Evolutionary conservation across 768 basidiomycete genomes (phyloP).

Genomic region (Cystobasidium tubakii): DNA sequence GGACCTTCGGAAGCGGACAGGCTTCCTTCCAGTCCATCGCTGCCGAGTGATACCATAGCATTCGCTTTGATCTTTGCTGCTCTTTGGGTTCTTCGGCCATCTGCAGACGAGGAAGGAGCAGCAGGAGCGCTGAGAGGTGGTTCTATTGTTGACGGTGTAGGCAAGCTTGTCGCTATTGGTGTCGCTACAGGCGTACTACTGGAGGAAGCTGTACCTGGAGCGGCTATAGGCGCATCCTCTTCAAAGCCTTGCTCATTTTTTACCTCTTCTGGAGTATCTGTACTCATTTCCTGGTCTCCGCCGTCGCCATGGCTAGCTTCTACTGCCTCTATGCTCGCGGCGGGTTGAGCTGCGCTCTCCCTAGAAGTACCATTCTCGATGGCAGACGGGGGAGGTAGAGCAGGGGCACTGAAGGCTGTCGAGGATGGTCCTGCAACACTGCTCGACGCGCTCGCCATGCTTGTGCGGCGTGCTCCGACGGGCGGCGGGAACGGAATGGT

Average conservation of each 20-base stretch:
- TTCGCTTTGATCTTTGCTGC: neutral
- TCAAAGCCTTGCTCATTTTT: neutral
- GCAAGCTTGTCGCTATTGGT: neutral
- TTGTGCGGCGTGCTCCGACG: neutral
- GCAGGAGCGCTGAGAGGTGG: conserved; percentile 1
- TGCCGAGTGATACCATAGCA: neutral
- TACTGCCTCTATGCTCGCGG: neutral
- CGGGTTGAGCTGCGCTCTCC: neutral
- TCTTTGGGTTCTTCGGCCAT: neutral
- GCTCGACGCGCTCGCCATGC: conserved; percentile 3
- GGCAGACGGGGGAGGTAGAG: neutral
- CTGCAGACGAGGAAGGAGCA: neutral
- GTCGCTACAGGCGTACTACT: neutral
- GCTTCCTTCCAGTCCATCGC: neutral
- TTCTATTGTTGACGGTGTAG: neutral
- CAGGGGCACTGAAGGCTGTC: neutral
- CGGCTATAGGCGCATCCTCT: neutral
- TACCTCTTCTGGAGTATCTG: neutral
- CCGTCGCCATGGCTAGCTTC: neutral
- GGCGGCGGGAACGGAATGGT: neutral
- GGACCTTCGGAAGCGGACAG: neutral
- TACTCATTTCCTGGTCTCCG: neutral
- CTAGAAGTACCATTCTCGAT: neutral
- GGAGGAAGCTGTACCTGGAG: neutral
- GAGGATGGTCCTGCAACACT: neutral